Conservation (phyloP, 2,329 filamentous ascomycete genomes). For the Huntiella savannae region DNA sequence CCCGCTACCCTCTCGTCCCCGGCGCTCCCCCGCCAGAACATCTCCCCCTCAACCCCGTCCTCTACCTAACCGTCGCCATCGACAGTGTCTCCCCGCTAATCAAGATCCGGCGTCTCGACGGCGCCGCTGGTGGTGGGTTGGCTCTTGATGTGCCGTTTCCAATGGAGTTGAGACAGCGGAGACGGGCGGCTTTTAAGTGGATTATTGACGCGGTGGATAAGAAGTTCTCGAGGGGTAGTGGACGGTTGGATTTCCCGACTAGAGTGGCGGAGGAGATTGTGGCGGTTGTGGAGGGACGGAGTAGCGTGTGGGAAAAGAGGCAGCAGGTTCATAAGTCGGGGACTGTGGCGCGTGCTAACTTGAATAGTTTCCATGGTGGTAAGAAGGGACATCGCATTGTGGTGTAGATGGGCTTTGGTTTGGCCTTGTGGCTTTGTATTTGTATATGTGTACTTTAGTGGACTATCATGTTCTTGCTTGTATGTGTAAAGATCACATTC, state of each 20-base stretch:
- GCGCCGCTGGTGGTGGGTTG: conserved; percentile 69
- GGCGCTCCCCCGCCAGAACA: conserved; percentile 58
- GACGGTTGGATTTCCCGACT: conserved; percentile 52
- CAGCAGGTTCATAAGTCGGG: conserved; percentile 61
- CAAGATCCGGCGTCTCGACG: conserved; percentile 55
- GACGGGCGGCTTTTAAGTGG: conserved; percentile 68
- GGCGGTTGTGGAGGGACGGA: conserved; percentile 70
- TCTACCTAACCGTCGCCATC: conserved; percentile 76
- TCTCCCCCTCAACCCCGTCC: conserved; percentile 72
- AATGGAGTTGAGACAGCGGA: conserved; percentile 52
- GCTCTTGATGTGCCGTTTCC: conserved; percentile 70
- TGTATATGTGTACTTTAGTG: conserved; percentile 5
- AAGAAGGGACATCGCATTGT: conserved; percentile 11
- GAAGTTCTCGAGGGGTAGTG: conserved; percentile 53
- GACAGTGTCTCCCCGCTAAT: conserved; percentile 85
- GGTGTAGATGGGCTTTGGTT: conserved; percentile 1
- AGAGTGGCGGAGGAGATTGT: conserved; percentile 74
- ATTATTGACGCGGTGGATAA: conserved; percentile 71
- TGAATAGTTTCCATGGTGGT: conserved; percentile 18
- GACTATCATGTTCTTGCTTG: not conserved
- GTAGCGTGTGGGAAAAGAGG: conserved; percentile 68
- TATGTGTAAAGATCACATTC: too few species aligned
- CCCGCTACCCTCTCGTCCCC: conserved; percentile 51
- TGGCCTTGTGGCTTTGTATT: conserved; percentile 9
- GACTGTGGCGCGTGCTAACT: conserved; percentile 59